phyloP scores from a whole-genome alignment of 2,329 filamentous ascomycete genomes.

The Verruconis gallopava region DNA sequence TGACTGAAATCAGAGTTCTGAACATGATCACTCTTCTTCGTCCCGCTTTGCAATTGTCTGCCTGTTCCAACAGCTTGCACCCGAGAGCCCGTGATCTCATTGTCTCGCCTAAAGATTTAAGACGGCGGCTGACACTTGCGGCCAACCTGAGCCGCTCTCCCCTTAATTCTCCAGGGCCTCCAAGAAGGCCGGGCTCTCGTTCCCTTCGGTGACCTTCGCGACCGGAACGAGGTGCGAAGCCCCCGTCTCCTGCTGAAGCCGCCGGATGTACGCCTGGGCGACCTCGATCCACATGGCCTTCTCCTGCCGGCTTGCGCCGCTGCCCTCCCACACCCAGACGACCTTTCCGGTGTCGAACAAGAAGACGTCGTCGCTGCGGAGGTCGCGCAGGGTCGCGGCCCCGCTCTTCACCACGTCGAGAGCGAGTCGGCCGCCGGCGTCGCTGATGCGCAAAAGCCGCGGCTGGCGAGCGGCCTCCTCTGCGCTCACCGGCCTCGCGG shows the following conservation, averaged over 20 bases:
- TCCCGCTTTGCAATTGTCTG: too few species aligned
- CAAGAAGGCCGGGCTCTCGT: slow-evolving; percentile 41
- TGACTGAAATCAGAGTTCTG: too few species aligned
- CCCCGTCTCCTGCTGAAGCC: slow-evolving; percentile 23
- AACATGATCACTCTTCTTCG: too few species aligned
- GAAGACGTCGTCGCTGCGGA: slow-evolving; percentile 50
- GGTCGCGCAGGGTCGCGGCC: slow-evolving; percentile 32
- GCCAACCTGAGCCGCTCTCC: too few species aligned
- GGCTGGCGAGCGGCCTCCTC: slow-evolving; percentile 18
- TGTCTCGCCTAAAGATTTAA: too few species aligned
- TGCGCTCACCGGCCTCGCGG: slow-evolving; percentile 27
- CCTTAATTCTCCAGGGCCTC: too few species aligned
- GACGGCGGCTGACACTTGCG: too few species aligned
- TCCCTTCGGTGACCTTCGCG: slow-evolving; percentile 44
- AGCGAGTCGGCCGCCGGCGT: slow-evolving; percentile 43
- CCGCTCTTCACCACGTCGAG: slow-evolving; percentile 46
- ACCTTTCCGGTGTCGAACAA: slow-evolving; percentile 43
- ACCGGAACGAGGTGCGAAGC: slow-evolving; percentile 36
- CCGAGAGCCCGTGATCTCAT: too few species aligned
- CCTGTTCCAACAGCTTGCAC: too few species aligned
- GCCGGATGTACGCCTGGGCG: slow-evolving; percentile 42
- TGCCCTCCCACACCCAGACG: slow-evolving; percentile 56
- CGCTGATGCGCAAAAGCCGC: slow-evolving; percentile 50
- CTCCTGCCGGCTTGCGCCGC: slow-evolving; percentile 43
- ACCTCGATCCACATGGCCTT: slow-evolving; percentile 48